These are phyloP conservation scores for Lactarius deliciosus DNA, from an alignment of 768 basidiomycete genomes.

Conservation along the genomic window DNA sequence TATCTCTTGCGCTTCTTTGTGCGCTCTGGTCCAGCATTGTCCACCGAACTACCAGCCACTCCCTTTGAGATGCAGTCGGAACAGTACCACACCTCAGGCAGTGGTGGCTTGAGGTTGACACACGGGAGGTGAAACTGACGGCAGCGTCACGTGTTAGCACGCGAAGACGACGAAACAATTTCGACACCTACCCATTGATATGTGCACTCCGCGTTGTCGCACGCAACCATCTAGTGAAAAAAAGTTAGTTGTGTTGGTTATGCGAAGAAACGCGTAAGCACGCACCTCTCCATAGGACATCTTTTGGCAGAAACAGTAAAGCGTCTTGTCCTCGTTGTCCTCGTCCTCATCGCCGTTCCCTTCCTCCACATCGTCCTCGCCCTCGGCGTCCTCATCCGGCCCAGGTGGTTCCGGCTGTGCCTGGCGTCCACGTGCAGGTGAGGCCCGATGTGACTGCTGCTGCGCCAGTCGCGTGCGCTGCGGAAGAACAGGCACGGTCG, in stretches of 20 bases:
- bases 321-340: constrained; percentile 55
- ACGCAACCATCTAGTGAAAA: constrained; percentile 29
- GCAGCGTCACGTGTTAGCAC: constrained; percentile 7
- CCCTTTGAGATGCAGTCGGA: constrained; percentile 43
- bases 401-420: constrained; percentile 18
- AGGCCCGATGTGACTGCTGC: constrained; percentile 31
- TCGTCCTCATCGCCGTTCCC: constrained; percentile 47
- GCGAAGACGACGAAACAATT: background rate
- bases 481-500: constrained; percentile 24
- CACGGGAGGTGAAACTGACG: constrained; percentile 64
- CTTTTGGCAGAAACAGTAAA: constrained; percentile 65
- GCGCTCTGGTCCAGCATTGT: constrained; percentile 25
- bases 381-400: constrained; percentile 39
- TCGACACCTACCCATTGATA: constrained; percentile 29
- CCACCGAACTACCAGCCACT: constrained; percentile 16
- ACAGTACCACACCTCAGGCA: constrained; percentile 61
- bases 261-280: constrained; percentile 12
- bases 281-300: constrained; percentile 58
- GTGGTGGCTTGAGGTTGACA: constrained; percentile 54
- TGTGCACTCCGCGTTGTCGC: constrained; percentile 26
- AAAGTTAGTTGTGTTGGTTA: background rate
- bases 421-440: constrained; percentile 25
- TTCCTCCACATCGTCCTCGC: constrained; percentile 39
- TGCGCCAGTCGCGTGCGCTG: constrained; percentile 36
- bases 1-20: constrained; percentile 30